These are phyloP conservation scores for Haplosporangium sp. DNA, from an alignment of 371 early-diverging fungal species.

Conservation along the genomic window DNA sequence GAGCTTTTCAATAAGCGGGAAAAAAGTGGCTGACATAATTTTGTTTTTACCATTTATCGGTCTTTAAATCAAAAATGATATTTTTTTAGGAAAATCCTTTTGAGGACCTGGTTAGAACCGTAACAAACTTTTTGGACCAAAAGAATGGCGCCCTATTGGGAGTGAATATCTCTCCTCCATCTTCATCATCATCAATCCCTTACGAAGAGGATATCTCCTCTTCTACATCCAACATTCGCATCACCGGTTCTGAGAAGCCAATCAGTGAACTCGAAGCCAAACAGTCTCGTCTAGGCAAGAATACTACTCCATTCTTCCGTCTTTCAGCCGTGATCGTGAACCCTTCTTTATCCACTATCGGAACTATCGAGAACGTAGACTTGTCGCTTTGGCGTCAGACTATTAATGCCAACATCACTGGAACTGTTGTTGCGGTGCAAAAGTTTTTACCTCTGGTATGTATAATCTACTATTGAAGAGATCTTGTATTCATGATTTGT, in stretches of 20 bases:
- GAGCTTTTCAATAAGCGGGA: not conserved
- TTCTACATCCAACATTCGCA: conserved; percentile 37
- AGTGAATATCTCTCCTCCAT: not conserved
- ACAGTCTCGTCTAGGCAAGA: conserved; percentile 31
- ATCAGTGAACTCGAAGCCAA: conserved; percentile 31
- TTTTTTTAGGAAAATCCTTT: conserved; percentile 14
- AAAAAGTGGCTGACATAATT: no score
- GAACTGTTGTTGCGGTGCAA: conserved; percentile 31
- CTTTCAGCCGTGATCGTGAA: conserved; percentile 39
- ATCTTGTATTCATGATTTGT: no score
- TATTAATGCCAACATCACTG: conserved; percentile 34
- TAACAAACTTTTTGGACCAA: conserved; percentile 33
- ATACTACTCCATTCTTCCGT: conserved; percentile 26
- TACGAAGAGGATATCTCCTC: conserved; percentile 35
- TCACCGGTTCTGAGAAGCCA: conserved; percentile 25
- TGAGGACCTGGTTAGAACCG: conserved; percentile 26
- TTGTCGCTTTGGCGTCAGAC: conserved; percentile 33
- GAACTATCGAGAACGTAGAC: conserved; percentile 38
- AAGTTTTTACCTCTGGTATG: conserved; percentile 41
- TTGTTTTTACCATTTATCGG: no score
- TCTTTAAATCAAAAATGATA: no score
- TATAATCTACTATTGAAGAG: not conserved
- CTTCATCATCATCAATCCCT: conserved; percentile 7
- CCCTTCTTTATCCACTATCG: conserved; percentile 16
- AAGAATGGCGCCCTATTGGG: conserved; percentile 30